Base-by-base conservation (phyloP, 2,329 filamentous ascomycete species). In the Metarhizium robertsii region DNA sequence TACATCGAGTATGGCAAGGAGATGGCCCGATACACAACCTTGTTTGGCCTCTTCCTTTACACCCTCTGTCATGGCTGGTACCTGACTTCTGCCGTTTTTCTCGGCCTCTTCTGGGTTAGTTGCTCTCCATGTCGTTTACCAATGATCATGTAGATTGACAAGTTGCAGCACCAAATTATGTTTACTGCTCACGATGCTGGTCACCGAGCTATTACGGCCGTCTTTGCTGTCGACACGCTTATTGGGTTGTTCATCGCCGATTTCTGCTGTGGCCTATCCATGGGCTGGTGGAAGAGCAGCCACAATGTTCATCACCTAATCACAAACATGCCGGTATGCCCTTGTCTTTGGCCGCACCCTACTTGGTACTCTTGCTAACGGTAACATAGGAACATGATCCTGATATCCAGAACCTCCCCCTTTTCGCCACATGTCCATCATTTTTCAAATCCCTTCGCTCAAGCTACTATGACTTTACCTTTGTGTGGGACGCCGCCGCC, bases 271-370 rank as follows among this genome's bases (percentile, higher is more conserved):
- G 83, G 83, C 40, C 72, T 87, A 18, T 84, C 80, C 3, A 81
- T 86, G 54, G 83, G 83, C 18, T 86, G 83, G 83, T 86, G 83
- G 83, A 86, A 87, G 72, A 79, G 79, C 62, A 84, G 79, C 53
- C 84, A 87, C 71, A 86, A 86, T 55, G 81, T 87, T 3, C 84
- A 87, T 66, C 84, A 87, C 61, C 75, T 87, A 3, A 71, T 86
- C 55, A 86, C 84, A 47, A 87, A 87, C 71, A 74, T 79, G 61
- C 80, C 82, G 2, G 74, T 77, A 57, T 25, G 56, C 47, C 25
- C 11, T 13, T 6, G 10, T 16, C 42, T 6, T 2, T 18, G 6
- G n/a, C 11, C 45, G 14, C 61, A 57, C 69, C 13, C 13, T 48
- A 13, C 10, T n/a, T 30, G 10, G 32, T 30, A 30, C 25, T 14